Evolutionary conservation across 1,139 yeast genomes (phyloP).

Genomic region (Candida mesenterica): DNA sequence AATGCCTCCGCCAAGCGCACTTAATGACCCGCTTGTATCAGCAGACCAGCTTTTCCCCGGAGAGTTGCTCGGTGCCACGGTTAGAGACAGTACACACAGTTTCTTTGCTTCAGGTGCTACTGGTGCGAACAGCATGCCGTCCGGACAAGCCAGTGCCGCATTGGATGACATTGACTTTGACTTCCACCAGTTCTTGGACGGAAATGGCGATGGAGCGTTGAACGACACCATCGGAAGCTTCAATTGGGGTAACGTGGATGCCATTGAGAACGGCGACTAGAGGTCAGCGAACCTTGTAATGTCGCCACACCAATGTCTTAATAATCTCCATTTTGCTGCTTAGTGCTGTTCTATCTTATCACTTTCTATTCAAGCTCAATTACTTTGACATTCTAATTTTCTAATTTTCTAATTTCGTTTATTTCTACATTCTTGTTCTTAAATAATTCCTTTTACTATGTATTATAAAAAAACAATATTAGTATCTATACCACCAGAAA

Average conservation of each 20-base stretch:
- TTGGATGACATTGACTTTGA: constrained; percentile 54
- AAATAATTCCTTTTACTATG: background rate
- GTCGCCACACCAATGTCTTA: too few relatives aligned
- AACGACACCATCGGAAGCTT: constrained; percentile 44
- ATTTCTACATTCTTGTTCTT: background rate
- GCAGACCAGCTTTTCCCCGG: constrained; percentile 38
- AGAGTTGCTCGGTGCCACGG: constrained; percentile 28
- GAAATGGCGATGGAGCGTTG: constrained; percentile 35
- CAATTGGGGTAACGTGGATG: constrained; percentile 56
- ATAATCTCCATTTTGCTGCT: background rate
- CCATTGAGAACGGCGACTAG: constrained; percentile 35
- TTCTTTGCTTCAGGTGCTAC: constrained; percentile 20
- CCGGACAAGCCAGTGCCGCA: constrained; percentile 24
- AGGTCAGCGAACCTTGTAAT: too few relatives aligned
- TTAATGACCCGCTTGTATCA: constrained; percentile 24
- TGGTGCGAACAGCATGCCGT: constrained; percentile 12
- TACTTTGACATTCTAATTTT: too few relatives aligned
- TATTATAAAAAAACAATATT: too few relatives aligned
- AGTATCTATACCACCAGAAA: background rate
- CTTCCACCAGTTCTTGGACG: constrained; percentile 50
- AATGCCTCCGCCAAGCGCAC: constrained; percentile 26
- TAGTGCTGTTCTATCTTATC: constrained; percentile 1
- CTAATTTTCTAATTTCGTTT: background rate
- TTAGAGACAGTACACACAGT: constrained; percentile 16
- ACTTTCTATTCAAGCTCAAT: background rate